Conservation (phyloP, 306 rosid species). For the Pueraria montana region DNA sequence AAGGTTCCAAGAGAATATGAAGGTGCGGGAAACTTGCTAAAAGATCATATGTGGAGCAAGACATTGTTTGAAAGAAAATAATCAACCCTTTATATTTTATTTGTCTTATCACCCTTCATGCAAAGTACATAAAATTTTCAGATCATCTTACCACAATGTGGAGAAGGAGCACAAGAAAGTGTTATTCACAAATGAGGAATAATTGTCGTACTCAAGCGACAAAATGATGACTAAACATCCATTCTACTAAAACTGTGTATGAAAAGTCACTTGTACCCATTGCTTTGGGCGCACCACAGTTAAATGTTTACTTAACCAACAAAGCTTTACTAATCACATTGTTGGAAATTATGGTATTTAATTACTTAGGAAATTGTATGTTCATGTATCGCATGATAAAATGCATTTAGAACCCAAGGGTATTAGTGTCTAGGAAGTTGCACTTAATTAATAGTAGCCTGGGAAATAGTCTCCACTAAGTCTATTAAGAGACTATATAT, state of each 20-base stretch:
- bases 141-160: slow-evolving; percentile 29
- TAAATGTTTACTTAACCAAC: background rate
- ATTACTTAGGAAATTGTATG: background rate
- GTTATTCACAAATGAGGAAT: background rate
- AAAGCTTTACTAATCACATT: background rate
- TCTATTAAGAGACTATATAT: background rate
- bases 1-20: background rate
- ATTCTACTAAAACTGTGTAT: slow-evolving; percentile 1
- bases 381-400: background rate
- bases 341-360: background rate
- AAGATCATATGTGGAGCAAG: slow-evolving; percentile 17
- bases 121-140: slow-evolving; percentile 34
- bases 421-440: background rate
- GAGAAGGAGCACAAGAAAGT: slow-evolving; percentile 3
- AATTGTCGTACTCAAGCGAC: background rate
- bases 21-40: background rate
- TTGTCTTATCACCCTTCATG: slow-evolving; percentile 8
- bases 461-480: background rate
- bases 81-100: background rate
- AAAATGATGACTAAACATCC: background rate
- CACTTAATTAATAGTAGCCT: too few species aligned
- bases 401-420: background rate
- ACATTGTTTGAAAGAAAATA: slow-evolving; percentile 16
- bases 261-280: background rate
- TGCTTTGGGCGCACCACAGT: background rate